A percentile compares a stretch with the other conserved stretches of the same genome.
Conservation (phyloP, 495 filamentous ascomycete species). For the Penicillium coffeae region DNA sequence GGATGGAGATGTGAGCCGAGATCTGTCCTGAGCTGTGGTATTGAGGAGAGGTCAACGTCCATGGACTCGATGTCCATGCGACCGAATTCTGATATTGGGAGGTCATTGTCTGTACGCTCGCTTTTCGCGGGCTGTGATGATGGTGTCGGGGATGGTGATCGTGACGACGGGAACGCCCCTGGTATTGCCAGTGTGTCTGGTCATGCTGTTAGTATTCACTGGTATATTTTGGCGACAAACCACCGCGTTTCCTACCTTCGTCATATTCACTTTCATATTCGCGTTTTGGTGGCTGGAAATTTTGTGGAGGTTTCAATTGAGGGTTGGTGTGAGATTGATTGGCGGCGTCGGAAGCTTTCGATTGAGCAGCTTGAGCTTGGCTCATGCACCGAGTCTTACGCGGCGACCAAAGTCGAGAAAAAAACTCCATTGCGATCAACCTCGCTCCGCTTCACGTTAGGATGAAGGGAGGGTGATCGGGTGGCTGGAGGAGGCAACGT, state of each 20-base stretch:
- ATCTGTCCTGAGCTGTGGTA: slow-evolving; percentile 16
- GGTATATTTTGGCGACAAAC: background rate
- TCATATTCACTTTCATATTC: background rate
- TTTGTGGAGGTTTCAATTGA: background rate
- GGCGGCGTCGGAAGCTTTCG: background rate
- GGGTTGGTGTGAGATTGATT: background rate
- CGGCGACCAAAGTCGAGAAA: background rate
- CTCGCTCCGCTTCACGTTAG: background rate
- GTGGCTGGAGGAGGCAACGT: background rate
- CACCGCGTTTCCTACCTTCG: background rate
- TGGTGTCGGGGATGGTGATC: slow-evolving; percentile 13
- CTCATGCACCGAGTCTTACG: too few species aligned
- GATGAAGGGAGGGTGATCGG: background rate
- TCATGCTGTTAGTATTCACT: background rate
- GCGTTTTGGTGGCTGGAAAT: background rate
- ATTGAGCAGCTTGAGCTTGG: background rate
- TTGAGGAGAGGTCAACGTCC: slow-evolving; percentile 7
- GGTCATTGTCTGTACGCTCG: slow-evolving; percentile 4
- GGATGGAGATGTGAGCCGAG: slow-evolving; percentile 21
- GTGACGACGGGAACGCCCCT: slow-evolving; percentile 20
- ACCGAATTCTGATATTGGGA: slow-evolving; percentile 5
- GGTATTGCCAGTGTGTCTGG: slow-evolving; percentile 5
- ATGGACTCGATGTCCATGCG: slow-evolving; percentile 10
- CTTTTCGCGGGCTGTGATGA: slow-evolving; percentile 15
- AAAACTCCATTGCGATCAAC: background rate